Percentiles rank a stretch among this genome's conserved stretches.
phyloP scores from a whole-genome alignment of 2,329 filamentous ascomycete species.

The Penicillium oxalicum region DNA sequence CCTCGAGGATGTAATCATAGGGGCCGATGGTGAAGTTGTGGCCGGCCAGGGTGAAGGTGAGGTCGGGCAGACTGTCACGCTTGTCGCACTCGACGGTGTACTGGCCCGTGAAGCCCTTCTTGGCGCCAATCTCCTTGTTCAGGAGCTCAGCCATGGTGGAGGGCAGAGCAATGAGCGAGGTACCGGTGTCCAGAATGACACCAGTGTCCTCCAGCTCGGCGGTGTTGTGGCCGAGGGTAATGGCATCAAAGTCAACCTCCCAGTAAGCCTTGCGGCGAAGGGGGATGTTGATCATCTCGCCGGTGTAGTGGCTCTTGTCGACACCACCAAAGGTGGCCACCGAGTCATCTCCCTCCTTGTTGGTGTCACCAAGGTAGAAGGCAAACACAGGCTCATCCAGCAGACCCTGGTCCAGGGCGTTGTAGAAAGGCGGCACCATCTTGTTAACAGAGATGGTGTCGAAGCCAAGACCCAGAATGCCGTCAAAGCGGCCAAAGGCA shows the following conservation, averaged over 20 bases:
- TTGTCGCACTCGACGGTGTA: conserved; percentile 88
- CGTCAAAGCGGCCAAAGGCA: conserved; percentile 95
- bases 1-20: conserved; percentile 92
- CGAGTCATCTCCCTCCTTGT: conserved; percentile 66
- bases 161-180: conserved; percentile 93
- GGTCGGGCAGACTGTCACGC: conserved; percentile 76
- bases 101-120: conserved; percentile 96
- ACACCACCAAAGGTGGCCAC: conserved; percentile 87
- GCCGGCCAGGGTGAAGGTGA: conserved; percentile 84
- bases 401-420: conserved; percentile 82
- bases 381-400: conserved; percentile 90
- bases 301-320: conserved; percentile 72
- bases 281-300: conserved; percentile 87
- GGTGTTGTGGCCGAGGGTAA: conserved; percentile 77
- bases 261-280: conserved; percentile 98
- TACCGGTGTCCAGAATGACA: conserved; percentile 96
- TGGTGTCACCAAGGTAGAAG: conserved; percentile 82
- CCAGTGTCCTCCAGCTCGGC: conserved; percentile 91
- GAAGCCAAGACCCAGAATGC: conserved; percentile 89
- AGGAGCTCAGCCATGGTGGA: conserved; percentile 87
- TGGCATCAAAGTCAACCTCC: conserved; percentile 94
- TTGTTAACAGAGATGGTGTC: conserved; percentile 96
- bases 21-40: conserved; percentile 87
- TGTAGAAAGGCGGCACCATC: conserved; percentile 94
- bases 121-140: conserved; percentile 95